Percentiles rank a stretch among this genome's conserved stretches.
phyloP scores from a whole-genome alignment of 2,329 filamentous ascomycete genomes.

The Aspergillus sp. region DNA sequence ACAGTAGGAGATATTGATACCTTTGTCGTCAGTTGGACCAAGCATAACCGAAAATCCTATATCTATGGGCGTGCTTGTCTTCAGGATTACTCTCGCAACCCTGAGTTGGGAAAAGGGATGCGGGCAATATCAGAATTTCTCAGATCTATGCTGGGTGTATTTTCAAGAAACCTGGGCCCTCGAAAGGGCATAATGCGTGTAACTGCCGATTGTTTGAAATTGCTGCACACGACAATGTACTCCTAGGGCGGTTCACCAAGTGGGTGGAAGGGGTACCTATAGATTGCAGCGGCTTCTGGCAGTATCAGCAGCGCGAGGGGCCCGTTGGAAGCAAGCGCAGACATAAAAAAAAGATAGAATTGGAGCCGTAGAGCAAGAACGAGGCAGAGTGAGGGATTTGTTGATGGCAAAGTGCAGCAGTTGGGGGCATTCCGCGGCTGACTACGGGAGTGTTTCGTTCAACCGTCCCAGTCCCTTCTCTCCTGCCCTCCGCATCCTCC shows the following conservation, averaged over 20 bases:
- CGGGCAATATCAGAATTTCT: not conserved
- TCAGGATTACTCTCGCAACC: not conserved
- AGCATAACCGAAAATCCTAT: not conserved
- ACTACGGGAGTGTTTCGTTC: not conserved
- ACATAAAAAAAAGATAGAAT: not conserved
- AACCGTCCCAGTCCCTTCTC: not conserved
- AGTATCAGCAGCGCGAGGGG: not conserved
- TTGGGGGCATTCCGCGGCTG: slow-evolving; percentile 17
- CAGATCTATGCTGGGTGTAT: not conserved
- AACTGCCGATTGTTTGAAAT: not conserved
- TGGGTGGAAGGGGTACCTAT: not conserved
- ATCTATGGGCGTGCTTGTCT: not conserved
- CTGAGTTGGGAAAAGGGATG: not conserved
- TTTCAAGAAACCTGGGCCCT: not conserved
- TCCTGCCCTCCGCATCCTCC: slow-evolving; percentile 3
- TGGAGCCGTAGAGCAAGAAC: not conserved
- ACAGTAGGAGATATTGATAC: not conserved
- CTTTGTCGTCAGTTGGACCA: no score
- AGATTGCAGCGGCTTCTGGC: not conserved
- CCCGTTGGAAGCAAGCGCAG: not conserved
- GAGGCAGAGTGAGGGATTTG: slow-evolving; percentile 8
- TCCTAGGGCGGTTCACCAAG: not conserved
- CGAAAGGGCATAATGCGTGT: not conserved
- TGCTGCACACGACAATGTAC: not conserved
- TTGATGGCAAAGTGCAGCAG: not conserved